Evolutionary conservation across 164 flowering plant genomes (phyloP).

Genomic region (Warburgia ugandensis): DNA sequence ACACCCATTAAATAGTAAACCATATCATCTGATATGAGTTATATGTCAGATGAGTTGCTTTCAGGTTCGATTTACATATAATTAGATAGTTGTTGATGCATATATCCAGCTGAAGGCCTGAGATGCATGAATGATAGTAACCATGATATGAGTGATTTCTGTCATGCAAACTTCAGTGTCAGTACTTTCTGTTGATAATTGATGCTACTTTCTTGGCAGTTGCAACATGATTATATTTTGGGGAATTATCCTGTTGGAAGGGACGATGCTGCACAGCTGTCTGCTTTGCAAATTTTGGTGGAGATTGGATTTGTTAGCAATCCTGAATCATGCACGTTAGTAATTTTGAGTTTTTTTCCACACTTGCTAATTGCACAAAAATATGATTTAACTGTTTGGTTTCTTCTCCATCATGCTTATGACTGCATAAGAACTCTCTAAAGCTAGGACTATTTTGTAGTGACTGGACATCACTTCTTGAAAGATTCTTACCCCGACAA

Average conservation of each 20-base stretch:
- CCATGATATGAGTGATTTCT: not conserved
- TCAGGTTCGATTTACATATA: no score
- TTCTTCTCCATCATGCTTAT: no score
- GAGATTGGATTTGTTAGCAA: slow-evolving; percentile 72
- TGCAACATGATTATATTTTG: slow-evolving; percentile 94
- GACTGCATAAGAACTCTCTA: not conserved
- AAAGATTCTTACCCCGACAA: slow-evolving; percentile 87
- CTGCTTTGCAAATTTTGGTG: slow-evolving; percentile 90
- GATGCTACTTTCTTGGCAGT: slow-evolving; percentile 36
- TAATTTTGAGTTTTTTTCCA: not conserved
- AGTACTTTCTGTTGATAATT: slow-evolving; percentile 4
- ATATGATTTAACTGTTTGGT: no score
- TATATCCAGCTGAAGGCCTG: no score
- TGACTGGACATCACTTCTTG: slow-evolving; percentile 93
- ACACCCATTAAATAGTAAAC: no score
- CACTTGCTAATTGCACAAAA: no score
- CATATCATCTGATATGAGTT: no score
- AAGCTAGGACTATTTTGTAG: slow-evolving; percentile 26
- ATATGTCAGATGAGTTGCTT: no score
- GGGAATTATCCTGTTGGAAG: slow-evolving; percentile 99
- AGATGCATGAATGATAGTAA: not conserved
- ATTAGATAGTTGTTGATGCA: no score
- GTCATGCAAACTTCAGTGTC: no score
- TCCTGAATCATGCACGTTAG: slow-evolving; percentile 90
- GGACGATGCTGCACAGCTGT: slow-evolving; percentile 96